Evolutionary conservation across 2,329 filamentous ascomycete species (phyloP).

Genomic region (Sarocladium brachiariae): DNA sequence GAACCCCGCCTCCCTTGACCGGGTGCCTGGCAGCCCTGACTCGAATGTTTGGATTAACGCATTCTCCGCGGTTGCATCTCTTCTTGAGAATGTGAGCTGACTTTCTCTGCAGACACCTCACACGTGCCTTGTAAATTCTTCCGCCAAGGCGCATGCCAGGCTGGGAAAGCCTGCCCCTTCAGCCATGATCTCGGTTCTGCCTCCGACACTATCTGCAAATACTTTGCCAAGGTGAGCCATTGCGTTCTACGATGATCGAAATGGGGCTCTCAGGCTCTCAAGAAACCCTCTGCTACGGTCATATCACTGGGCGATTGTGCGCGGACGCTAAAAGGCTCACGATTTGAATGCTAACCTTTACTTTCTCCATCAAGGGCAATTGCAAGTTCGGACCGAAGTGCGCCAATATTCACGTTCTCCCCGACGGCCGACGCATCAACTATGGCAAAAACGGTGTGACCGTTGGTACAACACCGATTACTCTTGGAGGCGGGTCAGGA

Average conservation of each 20-base stretch:
- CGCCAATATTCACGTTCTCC: conserved; percentile 90
- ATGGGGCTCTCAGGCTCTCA: too few species aligned
- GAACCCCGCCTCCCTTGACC: conserved; percentile 5
- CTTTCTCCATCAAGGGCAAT: conserved; percentile 60
- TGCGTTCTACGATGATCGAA: too few species aligned
- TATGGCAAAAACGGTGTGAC: conserved; percentile 63
- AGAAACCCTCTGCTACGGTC: neutral
- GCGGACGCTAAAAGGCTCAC: neutral
- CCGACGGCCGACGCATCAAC: conserved; percentile 89
- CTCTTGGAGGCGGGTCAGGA: conserved; percentile 41
- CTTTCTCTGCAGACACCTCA: conserved; percentile 64
- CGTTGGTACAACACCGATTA: conserved; percentile 50
- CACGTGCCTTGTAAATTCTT: conserved; percentile 99
- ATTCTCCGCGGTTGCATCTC: too few species aligned
- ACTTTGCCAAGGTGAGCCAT: conserved; percentile 79
- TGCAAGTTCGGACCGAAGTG: conserved; percentile 99
- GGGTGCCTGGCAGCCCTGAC: too few species aligned
- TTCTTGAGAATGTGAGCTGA: neutral
- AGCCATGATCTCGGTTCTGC: conserved; percentile 84
- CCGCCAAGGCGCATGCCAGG: conserved; percentile 90
- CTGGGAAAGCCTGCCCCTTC: conserved; percentile 92
- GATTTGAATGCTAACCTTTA: conserved; percentile 3
- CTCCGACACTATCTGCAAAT: conserved; percentile 91
- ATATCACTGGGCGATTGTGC: neutral
- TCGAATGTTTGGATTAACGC: too few species aligned